Conservation (phyloP, 441 rosid genomes). For the Geranium incanum region DNA sequence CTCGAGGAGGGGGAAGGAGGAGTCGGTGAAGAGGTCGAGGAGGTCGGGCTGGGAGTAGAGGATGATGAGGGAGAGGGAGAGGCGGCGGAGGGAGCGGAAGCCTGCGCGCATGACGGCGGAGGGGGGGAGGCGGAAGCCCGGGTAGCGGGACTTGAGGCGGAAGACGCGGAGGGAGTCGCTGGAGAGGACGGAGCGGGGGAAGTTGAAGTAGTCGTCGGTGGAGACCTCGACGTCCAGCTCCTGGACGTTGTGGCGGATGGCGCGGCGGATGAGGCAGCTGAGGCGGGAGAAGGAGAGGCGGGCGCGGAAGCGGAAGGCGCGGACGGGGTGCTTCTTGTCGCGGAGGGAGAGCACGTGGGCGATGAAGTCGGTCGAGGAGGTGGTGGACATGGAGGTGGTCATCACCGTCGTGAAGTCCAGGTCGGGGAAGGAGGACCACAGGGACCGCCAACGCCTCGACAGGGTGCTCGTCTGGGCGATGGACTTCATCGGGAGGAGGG, state of each 20-base stretch:
- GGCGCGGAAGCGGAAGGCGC: conserved; percentile 52
- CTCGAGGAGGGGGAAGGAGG: conserved; percentile 50
- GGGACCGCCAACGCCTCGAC: conserved; percentile 58
- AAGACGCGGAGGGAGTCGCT: conserved; percentile 47
- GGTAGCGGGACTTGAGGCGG: conserved; percentile 45
- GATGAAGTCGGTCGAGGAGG: conserved; percentile 30
- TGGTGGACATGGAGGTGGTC: neutral
- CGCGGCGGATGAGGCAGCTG: conserved; percentile 60
- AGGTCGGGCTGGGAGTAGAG: conserved; percentile 41
- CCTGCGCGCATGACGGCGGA: conserved; percentile 42
- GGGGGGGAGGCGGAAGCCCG: conserved; percentile 65
- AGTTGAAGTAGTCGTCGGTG: conserved; percentile 67
- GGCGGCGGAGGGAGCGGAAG: conserved; percentile 44
- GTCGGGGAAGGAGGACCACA: conserved; percentile 73
- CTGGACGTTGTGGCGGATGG: conserved; percentile 51
- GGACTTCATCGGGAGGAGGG: conserved; percentile 48
- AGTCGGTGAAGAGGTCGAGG: conserved; percentile 49
- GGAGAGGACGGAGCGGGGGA: conserved; percentile 53
- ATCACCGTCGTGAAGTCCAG: conserved; percentile 66
- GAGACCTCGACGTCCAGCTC: conserved; percentile 70
- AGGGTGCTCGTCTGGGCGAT: conserved; percentile 47
- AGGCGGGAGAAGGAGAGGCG: conserved; percentile 51
- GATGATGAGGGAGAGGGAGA: conserved; percentile 50
- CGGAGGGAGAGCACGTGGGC: conserved; percentile 39
- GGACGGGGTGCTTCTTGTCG: conserved; percentile 37